These are phyloP conservation scores for Glycine soja DNA, from an alignment of 306 rosid genomes.

Conservation along the genomic window DNA sequence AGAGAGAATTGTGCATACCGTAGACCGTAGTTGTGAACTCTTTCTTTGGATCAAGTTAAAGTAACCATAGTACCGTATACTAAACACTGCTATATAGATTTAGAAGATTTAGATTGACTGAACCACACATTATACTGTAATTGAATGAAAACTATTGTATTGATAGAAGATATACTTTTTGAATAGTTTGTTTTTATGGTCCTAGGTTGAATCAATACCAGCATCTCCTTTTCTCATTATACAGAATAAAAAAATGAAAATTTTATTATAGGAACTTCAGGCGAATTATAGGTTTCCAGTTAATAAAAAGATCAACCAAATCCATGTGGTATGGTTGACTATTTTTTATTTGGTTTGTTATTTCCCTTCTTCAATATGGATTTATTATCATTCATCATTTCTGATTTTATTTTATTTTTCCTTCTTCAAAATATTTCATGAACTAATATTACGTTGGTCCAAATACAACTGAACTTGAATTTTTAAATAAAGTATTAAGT, in stretches of 20 bases:
- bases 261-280: background rate
- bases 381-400: no score
- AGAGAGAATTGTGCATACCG: slow-evolving; percentile 54
- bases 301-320: background rate
- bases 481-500: no score
- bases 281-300: background rate
- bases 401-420: no score
- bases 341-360: background rate
- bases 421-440: background rate
- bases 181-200: slow-evolving; percentile 2
- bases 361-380: no score
- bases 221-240: background rate
- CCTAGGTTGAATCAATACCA: slow-evolving; percentile 4
- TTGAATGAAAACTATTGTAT: slow-evolving; percentile 1
- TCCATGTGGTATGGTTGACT: background rate
- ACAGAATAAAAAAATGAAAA: background rate
- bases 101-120: slow-evolving; percentile 27
- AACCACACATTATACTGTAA: slow-evolving; percentile 30
- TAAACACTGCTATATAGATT: slow-evolving; percentile 13
- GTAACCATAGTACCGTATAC: background rate
- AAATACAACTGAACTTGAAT: no score
- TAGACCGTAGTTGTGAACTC: slow-evolving; percentile 17
- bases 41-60: slow-evolving; percentile 11
- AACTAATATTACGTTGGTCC: no score
- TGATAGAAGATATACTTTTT: slow-evolving; percentile 20